Evolutionary conservation across 2,329 filamentous ascomycete species (phyloP).

Genomic region (Onygena corvina): DNA sequence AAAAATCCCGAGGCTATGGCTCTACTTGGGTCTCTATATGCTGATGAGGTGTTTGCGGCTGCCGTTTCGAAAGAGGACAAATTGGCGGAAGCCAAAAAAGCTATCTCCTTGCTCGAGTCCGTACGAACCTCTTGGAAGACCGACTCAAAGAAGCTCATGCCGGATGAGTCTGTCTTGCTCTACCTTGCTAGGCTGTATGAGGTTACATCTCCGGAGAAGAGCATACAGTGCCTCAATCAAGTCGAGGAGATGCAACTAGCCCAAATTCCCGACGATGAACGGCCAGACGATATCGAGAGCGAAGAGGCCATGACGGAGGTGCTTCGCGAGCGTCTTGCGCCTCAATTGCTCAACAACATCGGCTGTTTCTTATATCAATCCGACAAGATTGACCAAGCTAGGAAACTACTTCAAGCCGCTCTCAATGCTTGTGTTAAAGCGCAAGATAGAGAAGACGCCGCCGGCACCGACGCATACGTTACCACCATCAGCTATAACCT

Average conservation of each 20-base stretch:
- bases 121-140: conserved; percentile 89
- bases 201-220: conserved; percentile 71
- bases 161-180: conserved; percentile 76
- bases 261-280: conserved; percentile 59
- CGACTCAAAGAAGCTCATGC: conserved; percentile 65
- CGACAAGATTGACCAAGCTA: conserved; percentile 67
- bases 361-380: conserved; percentile 88
- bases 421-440: conserved; percentile 76
- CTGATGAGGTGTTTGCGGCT: conserved; percentile 79
- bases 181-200: conserved; percentile 91
- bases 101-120: conserved; percentile 68
- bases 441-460: conserved; percentile 58
- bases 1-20: conserved; percentile 82
- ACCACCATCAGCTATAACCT: conserved; percentile 97
- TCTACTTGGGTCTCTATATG: conserved; percentile 78
- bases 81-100: conserved; percentile 70
- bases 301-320: conserved; percentile 45
- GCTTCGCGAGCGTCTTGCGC: conserved; percentile 67
- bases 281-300: conserved; percentile 48
- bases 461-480: conserved; percentile 81
- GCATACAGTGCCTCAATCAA: conserved; percentile 78
- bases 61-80: conserved; percentile 83
- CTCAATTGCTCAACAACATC: conserved; percentile 92
- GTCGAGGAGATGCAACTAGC: conserved; percentile 83
- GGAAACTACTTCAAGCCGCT: conserved; percentile 84